Evolutionary conservation across 139 green algal genomes (phyloP), one percentile per base, ranked within the genome.

Genomic region (Coelastrella sp.): DNA sequence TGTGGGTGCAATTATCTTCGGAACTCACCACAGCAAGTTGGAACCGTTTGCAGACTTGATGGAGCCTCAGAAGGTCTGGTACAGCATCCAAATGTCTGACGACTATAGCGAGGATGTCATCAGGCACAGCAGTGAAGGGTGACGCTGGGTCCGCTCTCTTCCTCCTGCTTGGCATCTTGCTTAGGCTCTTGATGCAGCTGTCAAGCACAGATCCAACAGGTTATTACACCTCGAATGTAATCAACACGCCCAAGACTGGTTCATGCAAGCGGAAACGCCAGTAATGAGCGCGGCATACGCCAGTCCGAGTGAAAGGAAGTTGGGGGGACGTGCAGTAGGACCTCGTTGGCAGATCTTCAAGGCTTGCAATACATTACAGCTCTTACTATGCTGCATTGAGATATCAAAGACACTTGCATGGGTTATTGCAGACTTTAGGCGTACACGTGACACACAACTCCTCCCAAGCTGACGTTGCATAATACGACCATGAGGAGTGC

Each of bases 1-100:
- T 17, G 38, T 6, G 38, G 13, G 19, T 21, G 68, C 68, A 77
- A 77, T 77, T 77, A 38, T 38, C 37, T 4, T 38, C 13, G 13
- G 68, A 45, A 77, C 68, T 77, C 45, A 77, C 68, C 35, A 77
- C 68, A 77, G 68, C 68, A 34, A 45, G 38, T 45, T 77, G 68
- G 40, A 59, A 77, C 43, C 68, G n/a, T 34, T 77, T 45, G 45
- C 38, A 45, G 38, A 45, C 43, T 34, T 45, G 38, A 59, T 23
- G 38, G 38, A 77, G 45, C 38, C 38, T 38, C 21, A 77, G 68
- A 23, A 77, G 38, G 38, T 77, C 68, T 57, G 30, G 68, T 9
- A 77, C 68, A 27, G 38, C 38, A 5, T 21, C 40, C 68, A 77
- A 23, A 59, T 32, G 68, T 38, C 45, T 53, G 4, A 77, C 38